phyloP scores from a whole-genome alignment of 2,329 filamentous ascomycete genomes.

The Botrytis sinoallii region DNA sequence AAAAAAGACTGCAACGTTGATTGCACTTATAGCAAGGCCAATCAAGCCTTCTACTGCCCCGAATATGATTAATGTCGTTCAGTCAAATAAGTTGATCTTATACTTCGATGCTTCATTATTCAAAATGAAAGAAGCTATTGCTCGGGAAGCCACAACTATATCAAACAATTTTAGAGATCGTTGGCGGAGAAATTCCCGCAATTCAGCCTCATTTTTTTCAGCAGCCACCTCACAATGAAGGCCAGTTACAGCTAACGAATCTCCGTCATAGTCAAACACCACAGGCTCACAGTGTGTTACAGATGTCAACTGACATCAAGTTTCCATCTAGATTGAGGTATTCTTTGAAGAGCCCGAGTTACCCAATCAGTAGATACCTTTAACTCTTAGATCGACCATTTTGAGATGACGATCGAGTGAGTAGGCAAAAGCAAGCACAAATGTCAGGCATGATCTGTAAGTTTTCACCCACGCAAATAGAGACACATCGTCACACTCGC shows the following conservation, averaged over 20 bases:
- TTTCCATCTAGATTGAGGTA: neutral
- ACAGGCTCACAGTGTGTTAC: neutral
- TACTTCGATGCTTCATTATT: no score
- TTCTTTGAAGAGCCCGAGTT: neutral
- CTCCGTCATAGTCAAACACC: no score
- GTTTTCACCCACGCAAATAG: neutral
- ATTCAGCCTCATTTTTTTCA: neutral
- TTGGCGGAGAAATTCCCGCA: neutral
- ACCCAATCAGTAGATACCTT: neutral
- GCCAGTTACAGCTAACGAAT: no score
- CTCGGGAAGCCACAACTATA: no score
- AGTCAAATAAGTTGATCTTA: neutral
- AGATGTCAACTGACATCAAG: neutral
- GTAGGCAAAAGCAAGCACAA: neutral
- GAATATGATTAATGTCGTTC: slow-evolving; percentile 6
- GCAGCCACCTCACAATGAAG: neutral
- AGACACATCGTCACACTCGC: neutral
- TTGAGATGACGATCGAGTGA: neutral
- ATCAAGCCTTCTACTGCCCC: slow-evolving; percentile 19
- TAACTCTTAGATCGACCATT: neutral
- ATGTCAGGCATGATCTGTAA: neutral
- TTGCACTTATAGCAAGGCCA: slow-evolving; percentile 25
- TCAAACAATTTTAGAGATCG: neutral
- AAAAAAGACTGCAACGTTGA: slow-evolving; percentile 32
- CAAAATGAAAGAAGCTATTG: no score